Percentiles rank a stretch among this genome's conserved stretches.
Conservation (phyloP, 495 filamentous ascomycete species). For the Aspergillus steynii region DNA sequence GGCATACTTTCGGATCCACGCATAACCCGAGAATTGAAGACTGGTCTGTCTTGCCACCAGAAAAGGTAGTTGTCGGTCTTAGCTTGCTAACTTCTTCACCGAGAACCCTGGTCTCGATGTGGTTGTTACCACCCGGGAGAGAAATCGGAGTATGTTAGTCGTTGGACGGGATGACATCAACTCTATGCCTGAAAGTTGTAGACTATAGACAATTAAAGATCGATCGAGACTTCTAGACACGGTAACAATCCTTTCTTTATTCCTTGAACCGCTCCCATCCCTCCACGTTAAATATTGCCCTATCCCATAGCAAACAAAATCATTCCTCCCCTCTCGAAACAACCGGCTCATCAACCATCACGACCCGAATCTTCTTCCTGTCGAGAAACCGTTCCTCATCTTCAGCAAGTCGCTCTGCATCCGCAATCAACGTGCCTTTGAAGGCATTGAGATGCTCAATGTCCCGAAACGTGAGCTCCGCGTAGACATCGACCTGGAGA, state of each 20-base stretch:
- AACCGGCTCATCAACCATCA: slow-evolving; percentile 8
- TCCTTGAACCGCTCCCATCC: too few species aligned
- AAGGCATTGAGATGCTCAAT: slow-evolving; percentile 25
- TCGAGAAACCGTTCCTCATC: slow-evolving; percentile 31
- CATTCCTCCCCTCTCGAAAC: slow-evolving; percentile 18
- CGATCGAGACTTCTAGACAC: too few species aligned
- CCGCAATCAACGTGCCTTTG: slow-evolving; percentile 14
- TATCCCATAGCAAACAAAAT: too few species aligned
- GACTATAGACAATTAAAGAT: too few species aligned
- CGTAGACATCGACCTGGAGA: slow-evolving; percentile 31
- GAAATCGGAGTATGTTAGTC: slow-evolving; percentile 33
- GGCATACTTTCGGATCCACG: slow-evolving; percentile 60
- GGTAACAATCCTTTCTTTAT: too few species aligned
- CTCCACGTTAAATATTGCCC: too few species aligned
- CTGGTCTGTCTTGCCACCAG: slow-evolving; percentile 63
- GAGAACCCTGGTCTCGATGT: slow-evolving; percentile 60
- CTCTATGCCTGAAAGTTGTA: too few species aligned
- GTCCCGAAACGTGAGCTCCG: slow-evolving; percentile 25
- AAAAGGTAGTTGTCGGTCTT: slow-evolving; percentile 50
- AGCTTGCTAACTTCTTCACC: slow-evolving; percentile 73
- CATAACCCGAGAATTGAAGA: slow-evolving; percentile 62
- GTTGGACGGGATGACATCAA: background rate
- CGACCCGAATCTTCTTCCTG: slow-evolving; percentile 13
- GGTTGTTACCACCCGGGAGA: slow-evolving; percentile 28
- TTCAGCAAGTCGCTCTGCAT: slow-evolving; percentile 15